These are phyloP conservation scores for Cercis canadensis DNA, from an alignment of 306 rosid species.

Conservation along the genomic window DNA sequence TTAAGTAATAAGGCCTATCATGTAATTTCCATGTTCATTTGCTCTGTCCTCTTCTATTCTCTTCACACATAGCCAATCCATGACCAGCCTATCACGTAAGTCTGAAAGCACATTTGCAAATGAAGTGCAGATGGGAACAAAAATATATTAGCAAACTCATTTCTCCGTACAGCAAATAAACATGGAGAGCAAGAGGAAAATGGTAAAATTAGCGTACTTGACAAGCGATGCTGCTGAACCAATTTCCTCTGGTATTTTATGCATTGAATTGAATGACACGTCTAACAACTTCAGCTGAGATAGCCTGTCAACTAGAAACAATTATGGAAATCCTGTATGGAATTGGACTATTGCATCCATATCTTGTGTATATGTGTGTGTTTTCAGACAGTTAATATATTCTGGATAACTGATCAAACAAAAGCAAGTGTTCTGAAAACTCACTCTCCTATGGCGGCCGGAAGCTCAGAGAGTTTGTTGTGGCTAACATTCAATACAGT, in stretches of 20 bases:
- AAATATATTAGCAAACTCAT: not conserved
- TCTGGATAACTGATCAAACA: not conserved
- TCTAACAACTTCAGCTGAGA: conserved; percentile 73
- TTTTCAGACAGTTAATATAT: conserved; percentile 1
- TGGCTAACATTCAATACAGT: conserved; percentile 83
- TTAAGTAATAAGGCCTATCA: too few relatives aligned
- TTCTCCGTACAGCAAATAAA: conserved; percentile 18
- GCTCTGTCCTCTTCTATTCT: too few relatives aligned
- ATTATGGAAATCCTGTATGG: not conserved
- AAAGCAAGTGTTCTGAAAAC: conserved; percentile 37
- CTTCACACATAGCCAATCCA: too few relatives aligned
- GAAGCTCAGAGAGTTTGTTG: conserved; percentile 75
- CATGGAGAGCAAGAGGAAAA: not conserved
- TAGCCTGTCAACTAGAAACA: conserved; percentile 57
- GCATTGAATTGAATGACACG: conserved; percentile 70
- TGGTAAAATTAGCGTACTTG: conserved; percentile 56
- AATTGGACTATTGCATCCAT: not conserved
- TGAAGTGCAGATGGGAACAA: not conserved
- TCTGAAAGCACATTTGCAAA: conserved; percentile 5
- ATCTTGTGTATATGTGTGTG: not conserved
- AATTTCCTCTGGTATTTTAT: conserved; percentile 70
- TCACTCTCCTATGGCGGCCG: conserved; percentile 93
- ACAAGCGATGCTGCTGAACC: conserved; percentile 84
- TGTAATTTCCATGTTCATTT: too few relatives aligned
- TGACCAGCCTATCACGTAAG: too few relatives aligned